phyloP scores from a whole-genome alignment of 176 grass and related monocot species.

The Poa pratensis region DNA sequence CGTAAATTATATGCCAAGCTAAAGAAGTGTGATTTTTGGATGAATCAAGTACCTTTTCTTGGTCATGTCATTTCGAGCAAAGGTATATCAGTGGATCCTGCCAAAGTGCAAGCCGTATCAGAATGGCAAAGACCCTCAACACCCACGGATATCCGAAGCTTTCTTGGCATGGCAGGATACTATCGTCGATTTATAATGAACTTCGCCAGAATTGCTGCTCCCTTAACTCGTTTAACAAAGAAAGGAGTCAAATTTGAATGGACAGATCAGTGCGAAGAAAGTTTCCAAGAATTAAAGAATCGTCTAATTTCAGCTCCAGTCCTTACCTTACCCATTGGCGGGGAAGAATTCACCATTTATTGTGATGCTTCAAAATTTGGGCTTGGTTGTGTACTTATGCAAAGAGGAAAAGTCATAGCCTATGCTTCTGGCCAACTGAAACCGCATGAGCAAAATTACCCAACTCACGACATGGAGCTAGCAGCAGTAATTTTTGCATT shows the following conservation, averaged over 20 bases:
- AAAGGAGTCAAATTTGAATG: neutral
- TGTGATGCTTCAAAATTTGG: neutral
- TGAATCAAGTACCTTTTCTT: too few relatives aligned
- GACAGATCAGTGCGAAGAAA: neutral
- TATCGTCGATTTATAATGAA: too few relatives aligned
- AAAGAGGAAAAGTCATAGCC: neutral
- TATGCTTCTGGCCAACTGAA: neutral
- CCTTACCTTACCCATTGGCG: neutral
- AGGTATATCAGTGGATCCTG: too few relatives aligned
- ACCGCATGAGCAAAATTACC: neutral
- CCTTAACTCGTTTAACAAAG: too few relatives aligned
- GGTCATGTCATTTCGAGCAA: too few relatives aligned
- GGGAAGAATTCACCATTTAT: neutral
- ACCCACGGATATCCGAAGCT: too few relatives aligned
- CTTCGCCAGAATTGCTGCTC: too few relatives aligned
- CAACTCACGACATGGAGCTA: neutral
- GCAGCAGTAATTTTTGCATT: neutral
- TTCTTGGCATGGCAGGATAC: too few relatives aligned
- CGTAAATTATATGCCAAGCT: neutral
- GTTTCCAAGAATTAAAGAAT: neutral
- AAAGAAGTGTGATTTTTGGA: too few relatives aligned
- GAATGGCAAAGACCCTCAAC: too few relatives aligned
- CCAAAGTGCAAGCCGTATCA: too few relatives aligned
- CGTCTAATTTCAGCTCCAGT: neutral
- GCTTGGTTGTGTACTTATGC: neutral